These are phyloP conservation scores for Fusarium anguioides DNA, from an alignment of 2,329 filamentous ascomycete species.

Conservation along the genomic window DNA sequence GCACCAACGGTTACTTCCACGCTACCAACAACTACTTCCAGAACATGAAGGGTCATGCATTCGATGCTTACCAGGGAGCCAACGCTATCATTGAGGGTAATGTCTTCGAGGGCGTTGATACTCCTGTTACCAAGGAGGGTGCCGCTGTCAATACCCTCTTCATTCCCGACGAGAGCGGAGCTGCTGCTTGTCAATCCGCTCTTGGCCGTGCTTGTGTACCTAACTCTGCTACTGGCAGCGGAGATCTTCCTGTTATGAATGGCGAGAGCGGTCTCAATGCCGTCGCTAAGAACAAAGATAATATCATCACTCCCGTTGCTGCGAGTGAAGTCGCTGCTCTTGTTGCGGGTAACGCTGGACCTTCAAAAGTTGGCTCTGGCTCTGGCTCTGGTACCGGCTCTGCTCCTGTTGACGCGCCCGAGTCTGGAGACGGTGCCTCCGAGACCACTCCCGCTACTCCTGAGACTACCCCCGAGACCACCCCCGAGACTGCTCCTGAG, in stretches of 20 bases:
- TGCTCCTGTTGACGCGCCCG: not conserved
- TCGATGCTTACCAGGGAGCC: conserved; percentile 59
- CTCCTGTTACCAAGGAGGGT: conserved; percentile 50
- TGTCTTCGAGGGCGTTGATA: conserved; percentile 43
- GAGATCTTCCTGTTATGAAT: conserved; percentile 39
- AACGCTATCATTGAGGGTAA: conserved; percentile 45
- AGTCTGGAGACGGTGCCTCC: not conserved
- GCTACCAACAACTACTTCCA: conserved; percentile 46
- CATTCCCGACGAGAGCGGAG: conserved; percentile 28
- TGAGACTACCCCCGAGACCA: not conserved
- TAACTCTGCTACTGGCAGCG: conserved; percentile 39
- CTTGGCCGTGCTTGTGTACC: conserved; percentile 41
- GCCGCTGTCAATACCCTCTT: conserved; percentile 35
- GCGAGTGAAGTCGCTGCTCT: conserved; percentile 41
- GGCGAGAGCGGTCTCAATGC: conserved; percentile 31
- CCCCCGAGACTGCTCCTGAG: not conserved
- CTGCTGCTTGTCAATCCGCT: conserved; percentile 32
- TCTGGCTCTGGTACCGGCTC: conserved; percentile 39
- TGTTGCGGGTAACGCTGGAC: conserved; percentile 40
- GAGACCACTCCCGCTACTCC: not conserved
- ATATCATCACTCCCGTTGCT: conserved; percentile 43
- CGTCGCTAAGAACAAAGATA: conserved; percentile 24
- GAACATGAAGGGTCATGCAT: conserved; percentile 56
- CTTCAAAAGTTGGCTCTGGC: conserved; percentile 40
- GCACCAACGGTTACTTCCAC: conserved; percentile 38